Evolutionary conservation across 2,329 filamentous ascomycete genomes (phyloP).

Genomic region (Dothideomycetes sp.): DNA sequence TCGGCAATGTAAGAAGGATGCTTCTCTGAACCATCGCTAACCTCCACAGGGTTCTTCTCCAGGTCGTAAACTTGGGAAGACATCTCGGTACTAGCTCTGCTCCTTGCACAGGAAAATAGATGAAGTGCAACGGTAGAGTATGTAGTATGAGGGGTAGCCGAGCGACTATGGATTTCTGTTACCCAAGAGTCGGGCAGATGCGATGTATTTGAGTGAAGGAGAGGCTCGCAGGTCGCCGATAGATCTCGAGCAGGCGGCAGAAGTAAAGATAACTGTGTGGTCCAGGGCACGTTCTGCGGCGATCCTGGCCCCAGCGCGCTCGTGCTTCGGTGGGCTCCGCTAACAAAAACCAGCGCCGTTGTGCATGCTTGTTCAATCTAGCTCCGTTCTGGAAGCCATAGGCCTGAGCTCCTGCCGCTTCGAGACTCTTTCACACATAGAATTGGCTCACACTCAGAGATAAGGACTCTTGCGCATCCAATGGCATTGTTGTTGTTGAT

Average conservation of each 20-base stretch:
- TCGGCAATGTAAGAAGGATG: constrained; percentile 18
- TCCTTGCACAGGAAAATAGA: background rate
- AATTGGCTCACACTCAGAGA: background rate
- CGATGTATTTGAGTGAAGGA: background rate
- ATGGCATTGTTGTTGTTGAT: too few relatives aligned
- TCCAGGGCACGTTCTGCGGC: background rate
- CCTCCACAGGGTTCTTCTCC: constrained; percentile 16
- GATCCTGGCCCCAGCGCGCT: background rate
- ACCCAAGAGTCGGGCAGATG: background rate
- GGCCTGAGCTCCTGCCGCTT: background rate
- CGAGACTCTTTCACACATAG: background rate
- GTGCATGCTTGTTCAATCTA: background rate
- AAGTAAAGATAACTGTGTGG: background rate
- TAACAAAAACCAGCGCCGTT: background rate
- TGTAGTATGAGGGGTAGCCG: background rate
- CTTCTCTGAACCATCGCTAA: constrained; percentile 16
- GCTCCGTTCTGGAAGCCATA: background rate
- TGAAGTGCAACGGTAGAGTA: background rate
- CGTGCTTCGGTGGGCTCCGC: background rate
- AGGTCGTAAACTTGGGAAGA: constrained; percentile 11
- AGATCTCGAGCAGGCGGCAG: background rate
- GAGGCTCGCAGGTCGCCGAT: background rate
- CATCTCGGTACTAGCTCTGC: background rate
- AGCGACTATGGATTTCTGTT: background rate
- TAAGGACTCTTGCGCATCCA: too few relatives aligned